Conservation (phyloP, 2,329 filamentous ascomycete genomes). For the Thelonectria blattea region DNA sequence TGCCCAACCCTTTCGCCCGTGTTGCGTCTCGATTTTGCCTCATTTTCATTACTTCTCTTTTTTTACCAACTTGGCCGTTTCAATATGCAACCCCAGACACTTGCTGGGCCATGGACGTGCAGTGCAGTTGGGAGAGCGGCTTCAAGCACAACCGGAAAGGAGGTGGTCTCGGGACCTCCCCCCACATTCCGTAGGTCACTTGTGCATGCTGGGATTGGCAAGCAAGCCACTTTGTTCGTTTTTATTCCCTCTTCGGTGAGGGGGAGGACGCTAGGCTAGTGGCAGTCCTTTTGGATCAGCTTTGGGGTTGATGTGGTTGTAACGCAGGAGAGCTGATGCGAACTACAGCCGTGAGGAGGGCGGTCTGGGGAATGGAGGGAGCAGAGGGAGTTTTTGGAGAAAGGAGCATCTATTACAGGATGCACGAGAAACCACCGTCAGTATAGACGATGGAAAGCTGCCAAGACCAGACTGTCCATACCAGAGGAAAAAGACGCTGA, state of each 20-base stretch:
- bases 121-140: neutral
- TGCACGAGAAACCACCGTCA: too few relatives aligned
- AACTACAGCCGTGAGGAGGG: neutral
- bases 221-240: neutral
- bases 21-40: neutral
- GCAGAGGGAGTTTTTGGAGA: neutral
- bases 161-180: neutral
- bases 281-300: neutral
- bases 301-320: neutral
- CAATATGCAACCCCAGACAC: neutral
- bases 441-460: neutral
- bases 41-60: neutral
- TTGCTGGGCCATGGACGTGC: neutral
- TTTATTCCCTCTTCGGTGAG: neutral
- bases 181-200: slow-evolving; percentile 11
- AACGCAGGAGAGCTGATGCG: neutral
- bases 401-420: neutral
- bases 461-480: neutral
- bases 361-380: neutral
- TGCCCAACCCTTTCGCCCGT: neutral
- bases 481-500: neutral
- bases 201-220: neutral
- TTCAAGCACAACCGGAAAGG: neutral
- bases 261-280: neutral
- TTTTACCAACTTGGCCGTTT: neutral